Percentiles rank a stretch among this genome's conserved stretches.
Evolutionary conservation across 2,329 filamentous ascomycete genomes (phyloP).

Genomic region (Aureobasidium sp.): DNA sequence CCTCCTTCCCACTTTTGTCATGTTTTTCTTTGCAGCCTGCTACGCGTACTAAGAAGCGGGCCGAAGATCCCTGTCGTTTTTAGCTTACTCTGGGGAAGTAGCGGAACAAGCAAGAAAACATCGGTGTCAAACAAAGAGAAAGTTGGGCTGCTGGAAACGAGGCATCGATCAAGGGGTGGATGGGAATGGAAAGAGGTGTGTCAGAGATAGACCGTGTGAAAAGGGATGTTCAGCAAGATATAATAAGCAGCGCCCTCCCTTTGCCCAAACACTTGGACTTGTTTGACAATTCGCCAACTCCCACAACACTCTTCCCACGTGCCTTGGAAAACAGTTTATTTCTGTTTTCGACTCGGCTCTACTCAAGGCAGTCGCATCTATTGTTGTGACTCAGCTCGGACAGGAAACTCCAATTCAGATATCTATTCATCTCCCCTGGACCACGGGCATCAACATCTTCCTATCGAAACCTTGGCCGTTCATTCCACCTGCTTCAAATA

Average conservation of each 20-base stretch:
- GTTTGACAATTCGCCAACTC: background rate
- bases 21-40: background rate
- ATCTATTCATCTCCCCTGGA: background rate
- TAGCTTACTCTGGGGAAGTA: conserved; percentile 12
- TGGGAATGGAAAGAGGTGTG: conserved; percentile 7
- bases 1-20: background rate
- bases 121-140: conserved; percentile 5
- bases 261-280: background rate
- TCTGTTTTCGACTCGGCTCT: background rate
- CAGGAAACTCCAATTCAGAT: background rate
- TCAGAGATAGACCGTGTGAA: background rate
- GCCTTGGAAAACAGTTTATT: background rate
- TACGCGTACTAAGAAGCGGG: conserved; percentile 9
- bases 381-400: background rate
- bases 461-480: conserved; percentile 2
- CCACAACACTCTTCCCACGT: background rate
- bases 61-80: conserved; percentile 9
- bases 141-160: background rate
- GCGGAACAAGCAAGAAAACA: conserved; percentile 12
- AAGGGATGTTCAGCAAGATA: background rate
- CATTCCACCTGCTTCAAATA: background rate
- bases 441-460: background rate
- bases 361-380: background rate
- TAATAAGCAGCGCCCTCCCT: conserved; percentile 2
- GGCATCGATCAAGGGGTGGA: conserved; percentile 10